Evolutionary conservation across 305 asterid genomes (phyloP).

Genomic region (Solanum chacoense): DNA sequence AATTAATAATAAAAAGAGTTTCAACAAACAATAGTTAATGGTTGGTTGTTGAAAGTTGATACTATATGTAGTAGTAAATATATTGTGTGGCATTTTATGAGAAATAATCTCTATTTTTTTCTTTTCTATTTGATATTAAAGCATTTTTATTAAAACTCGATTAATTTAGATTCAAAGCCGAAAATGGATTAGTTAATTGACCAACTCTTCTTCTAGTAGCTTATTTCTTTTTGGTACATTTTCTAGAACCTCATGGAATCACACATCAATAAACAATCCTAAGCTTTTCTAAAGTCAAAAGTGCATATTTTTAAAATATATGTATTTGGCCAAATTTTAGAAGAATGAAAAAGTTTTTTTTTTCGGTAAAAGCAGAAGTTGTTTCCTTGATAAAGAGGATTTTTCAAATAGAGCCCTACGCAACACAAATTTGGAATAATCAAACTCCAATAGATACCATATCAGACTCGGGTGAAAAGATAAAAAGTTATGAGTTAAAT

Average conservation of each 20-base stretch:
- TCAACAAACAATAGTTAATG: not conserved
- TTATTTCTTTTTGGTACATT: not conserved
- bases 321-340: not conserved
- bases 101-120: not conserved
- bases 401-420: too few species aligned
- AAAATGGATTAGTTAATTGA: too few species aligned
- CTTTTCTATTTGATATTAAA: too few species aligned
- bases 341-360: not conserved
- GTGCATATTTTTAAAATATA: not conserved
- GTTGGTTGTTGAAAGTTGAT: not conserved
- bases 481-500: not conserved
- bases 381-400: too few species aligned
- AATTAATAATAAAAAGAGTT: not conserved
- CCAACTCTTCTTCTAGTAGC: not conserved
- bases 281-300: not conserved
- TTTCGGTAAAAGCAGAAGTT: too few species aligned
- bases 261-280: not conserved
- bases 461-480: not conserved
- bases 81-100: not conserved
- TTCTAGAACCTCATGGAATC: not conserved
- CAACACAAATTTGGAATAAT: not conserved
- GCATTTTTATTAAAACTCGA: too few species aligned
- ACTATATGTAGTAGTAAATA: not conserved
- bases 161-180: too few species aligned
- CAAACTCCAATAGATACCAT: too few species aligned